A percentile compares a stretch with the other conserved stretches of the same genome.
phyloP scores from a whole-genome alignment of 495 filamentous ascomycete genomes.

The Penicillium pulvis region DNA sequence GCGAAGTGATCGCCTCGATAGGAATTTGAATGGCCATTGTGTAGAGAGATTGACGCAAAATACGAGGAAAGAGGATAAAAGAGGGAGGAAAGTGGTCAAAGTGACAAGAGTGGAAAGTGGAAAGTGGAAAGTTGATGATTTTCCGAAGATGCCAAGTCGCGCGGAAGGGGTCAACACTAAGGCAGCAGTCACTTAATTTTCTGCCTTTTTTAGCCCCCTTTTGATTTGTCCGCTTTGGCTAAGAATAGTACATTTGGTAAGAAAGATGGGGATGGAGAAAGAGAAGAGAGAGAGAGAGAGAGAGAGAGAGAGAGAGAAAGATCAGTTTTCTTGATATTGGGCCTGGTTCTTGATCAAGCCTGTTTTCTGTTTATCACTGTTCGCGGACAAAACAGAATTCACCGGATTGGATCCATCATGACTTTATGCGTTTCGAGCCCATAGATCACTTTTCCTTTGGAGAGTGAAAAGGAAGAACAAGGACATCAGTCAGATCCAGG shows the following conservation, averaged over 20 bases:
- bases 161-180: neutral
- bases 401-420: slow-evolving; percentile 11
- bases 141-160: slow-evolving; percentile 8
- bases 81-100: slow-evolving; percentile 11
- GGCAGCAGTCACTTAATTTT: neutral
- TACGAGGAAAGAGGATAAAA: slow-evolving; percentile 7
- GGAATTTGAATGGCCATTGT: slow-evolving; percentile 91
- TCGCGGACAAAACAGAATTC: neutral
- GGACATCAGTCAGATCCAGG: slow-evolving; percentile 4
- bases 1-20: slow-evolving; percentile 85
- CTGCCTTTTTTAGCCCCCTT: neutral
- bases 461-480: neutral
- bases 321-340: neutral
- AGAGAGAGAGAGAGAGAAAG: neutral
- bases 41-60: slow-evolving; percentile 8
- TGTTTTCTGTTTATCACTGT: neutral
- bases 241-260: neutral
- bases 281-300: neutral
- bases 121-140: slow-evolving; percentile 3
- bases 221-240: neutral
- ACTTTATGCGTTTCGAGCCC: neutral
- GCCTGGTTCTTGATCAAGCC: neutral
- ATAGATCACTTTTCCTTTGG: neutral
- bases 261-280: neutral
- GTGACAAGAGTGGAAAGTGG: slow-evolving; percentile 14